Evolutionary conservation across 228 moss, liverwort and hornwort genomes (phyloP).

Genomic region (Sphagnum magellanicum): DNA sequence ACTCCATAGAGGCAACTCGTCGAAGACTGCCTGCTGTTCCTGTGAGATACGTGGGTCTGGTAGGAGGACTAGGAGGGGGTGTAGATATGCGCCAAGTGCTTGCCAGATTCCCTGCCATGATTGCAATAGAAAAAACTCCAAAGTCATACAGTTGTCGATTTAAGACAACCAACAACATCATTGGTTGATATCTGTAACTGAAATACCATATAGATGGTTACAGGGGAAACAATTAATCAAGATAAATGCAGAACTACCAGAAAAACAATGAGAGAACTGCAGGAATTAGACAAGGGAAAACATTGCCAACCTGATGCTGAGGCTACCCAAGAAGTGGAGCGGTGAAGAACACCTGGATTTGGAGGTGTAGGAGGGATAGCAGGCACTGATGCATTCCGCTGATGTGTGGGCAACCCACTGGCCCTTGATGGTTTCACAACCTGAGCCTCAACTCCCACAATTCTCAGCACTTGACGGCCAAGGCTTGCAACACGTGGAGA

Average conservation of each 20-base stretch:
- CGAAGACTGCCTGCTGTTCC: constrained; percentile 63
- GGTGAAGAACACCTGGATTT: constrained; percentile 72
- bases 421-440: constrained; percentile 51
- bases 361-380: constrained; percentile 84
- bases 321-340: constrained; percentile 99
- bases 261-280: background rate
- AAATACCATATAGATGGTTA: no score
- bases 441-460: constrained; percentile 80
- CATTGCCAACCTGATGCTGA: constrained; percentile 73
- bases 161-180: no score
- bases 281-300: background rate
- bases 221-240: no score
- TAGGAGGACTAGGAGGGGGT: constrained; percentile 87
- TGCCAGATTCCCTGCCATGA: constrained; percentile 72
- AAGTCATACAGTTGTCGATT: background rate
- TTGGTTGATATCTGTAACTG: no score
- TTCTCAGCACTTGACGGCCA: constrained; percentile 87
- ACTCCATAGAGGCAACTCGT: constrained; percentile 88
- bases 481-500: constrained; percentile 84
- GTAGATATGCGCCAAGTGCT: constrained; percentile 81
- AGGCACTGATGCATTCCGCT: constrained; percentile 72
- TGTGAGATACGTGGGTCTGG: constrained; percentile 40
- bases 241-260: no score
- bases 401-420: constrained; percentile 45
- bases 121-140: background rate